Percentiles rank a stretch among this genome's conserved stretches.
Evolutionary conservation across 169 alveolate genomes (phyloP).

Genomic region (Theileria luwenshuni): DNA sequence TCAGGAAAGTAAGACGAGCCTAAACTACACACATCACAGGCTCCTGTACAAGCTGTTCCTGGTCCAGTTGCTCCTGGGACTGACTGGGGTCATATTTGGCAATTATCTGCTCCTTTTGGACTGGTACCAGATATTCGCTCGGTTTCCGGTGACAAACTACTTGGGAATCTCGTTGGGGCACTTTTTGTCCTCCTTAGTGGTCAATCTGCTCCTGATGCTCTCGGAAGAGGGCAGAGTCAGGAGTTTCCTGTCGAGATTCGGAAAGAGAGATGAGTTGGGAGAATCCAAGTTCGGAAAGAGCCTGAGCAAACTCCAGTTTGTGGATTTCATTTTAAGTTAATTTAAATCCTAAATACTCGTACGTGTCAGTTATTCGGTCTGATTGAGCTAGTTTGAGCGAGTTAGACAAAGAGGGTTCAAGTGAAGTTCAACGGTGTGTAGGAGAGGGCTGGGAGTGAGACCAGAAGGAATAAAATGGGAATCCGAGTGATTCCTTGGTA

Average conservation of each 20-base stretch:
- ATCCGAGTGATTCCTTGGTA: background rate
- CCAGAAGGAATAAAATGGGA: no score
- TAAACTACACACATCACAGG: background rate
- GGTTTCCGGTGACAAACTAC: conserved; percentile 37
- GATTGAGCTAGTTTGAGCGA: no score
- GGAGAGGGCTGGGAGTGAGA: no score
- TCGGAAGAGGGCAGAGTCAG: background rate
- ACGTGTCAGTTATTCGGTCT: no score
- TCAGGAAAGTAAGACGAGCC: background rate
- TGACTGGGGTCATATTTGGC: conserved; percentile 49
- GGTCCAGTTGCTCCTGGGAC: background rate
- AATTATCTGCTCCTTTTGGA: conserved; percentile 55
- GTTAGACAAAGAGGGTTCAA: no score
- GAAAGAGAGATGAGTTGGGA: background rate
- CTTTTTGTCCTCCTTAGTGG: conserved; percentile 24
- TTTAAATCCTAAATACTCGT: no score
- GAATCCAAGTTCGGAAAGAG: background rate
- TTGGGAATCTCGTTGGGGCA: conserved; percentile 50
- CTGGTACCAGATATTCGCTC: conserved; percentile 44
- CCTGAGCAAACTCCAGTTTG: no score
- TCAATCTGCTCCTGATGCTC: background rate
- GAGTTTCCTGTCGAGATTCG: background rate
- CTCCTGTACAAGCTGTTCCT: background rate
- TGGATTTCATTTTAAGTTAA: background rate
- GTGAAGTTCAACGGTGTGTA: no score